Evolutionary conservation across 495 filamentous ascomycete species (phyloP).

Genomic region (Barbatosphaeria neglecta): DNA sequence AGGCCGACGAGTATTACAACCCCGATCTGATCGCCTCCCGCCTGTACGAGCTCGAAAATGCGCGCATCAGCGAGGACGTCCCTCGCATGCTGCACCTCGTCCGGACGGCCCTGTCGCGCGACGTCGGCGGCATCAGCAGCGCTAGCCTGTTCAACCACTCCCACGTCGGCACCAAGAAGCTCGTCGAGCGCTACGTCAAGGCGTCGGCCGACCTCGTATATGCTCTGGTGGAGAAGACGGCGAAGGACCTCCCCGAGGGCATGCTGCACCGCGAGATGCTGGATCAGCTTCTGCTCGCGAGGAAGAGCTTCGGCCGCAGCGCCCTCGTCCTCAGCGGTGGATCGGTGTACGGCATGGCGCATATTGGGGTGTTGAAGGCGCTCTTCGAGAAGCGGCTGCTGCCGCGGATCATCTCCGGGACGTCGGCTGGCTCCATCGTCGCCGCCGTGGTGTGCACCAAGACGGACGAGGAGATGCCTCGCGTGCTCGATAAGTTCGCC

Average conservation of each 20-base stretch:
- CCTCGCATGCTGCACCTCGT: slow-evolving; percentile 63
- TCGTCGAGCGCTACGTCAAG: slow-evolving; percentile 80
- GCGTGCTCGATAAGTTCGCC: slow-evolving; percentile 58
- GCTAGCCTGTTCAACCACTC: slow-evolving; percentile 72
- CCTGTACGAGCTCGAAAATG: slow-evolving; percentile 62
- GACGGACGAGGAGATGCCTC: slow-evolving; percentile 74
- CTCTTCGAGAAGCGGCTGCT: slow-evolving; percentile 65
- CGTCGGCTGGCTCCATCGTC: slow-evolving; percentile 91
- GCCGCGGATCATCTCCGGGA: slow-evolving; percentile 85
- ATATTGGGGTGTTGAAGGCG: slow-evolving; percentile 86
- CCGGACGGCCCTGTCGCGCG: slow-evolving; percentile 67
- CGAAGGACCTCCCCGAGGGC: slow-evolving; percentile 46
- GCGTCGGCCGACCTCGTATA: slow-evolving; percentile 62
- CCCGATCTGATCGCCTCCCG: slow-evolving; percentile 53
- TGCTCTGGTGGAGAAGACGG: slow-evolving; percentile 54
- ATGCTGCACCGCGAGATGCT: slow-evolving; percentile 4
- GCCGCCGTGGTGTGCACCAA: slow-evolving; percentile 74
- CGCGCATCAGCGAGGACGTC: slow-evolving; percentile 62
- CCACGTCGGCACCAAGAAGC: slow-evolving; percentile 71
- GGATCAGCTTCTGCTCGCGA: slow-evolving; percentile 61
- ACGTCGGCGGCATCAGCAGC: slow-evolving; percentile 79
- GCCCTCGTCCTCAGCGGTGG: slow-evolving; percentile 82
- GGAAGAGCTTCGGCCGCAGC: slow-evolving; percentile 81
- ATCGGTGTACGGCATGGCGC: slow-evolving; percentile 91
- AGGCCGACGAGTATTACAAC: slow-evolving; percentile 51